Conservation (phyloP, 306 rosid genomes). For the Fagus crenata region DNA sequence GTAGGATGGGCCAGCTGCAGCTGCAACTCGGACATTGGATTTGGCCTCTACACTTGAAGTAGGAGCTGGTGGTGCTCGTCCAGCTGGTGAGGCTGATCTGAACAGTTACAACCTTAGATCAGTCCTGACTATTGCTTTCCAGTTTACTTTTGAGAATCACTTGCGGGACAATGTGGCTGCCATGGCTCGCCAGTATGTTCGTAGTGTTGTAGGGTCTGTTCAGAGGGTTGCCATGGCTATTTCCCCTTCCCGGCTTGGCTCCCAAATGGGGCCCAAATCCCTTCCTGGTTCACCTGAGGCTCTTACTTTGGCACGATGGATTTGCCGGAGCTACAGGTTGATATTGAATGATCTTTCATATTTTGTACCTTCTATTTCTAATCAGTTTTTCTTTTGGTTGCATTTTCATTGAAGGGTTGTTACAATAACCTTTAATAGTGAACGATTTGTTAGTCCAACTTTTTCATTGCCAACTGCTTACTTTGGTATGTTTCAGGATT, state of each 20-base stretch:
- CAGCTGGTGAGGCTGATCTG: slow-evolving; percentile 53
- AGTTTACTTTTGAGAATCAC: slow-evolving; percentile 87
- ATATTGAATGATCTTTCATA: background rate
- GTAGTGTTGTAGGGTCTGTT: slow-evolving; percentile 88
- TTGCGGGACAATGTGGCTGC: slow-evolving; percentile 85
- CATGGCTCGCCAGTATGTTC: slow-evolving; percentile 98
- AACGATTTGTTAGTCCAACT: background rate
- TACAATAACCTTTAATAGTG: background rate
- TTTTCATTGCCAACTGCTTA: background rate
- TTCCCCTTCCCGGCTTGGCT: slow-evolving; percentile 69
- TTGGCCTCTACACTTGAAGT: slow-evolving; percentile 92
- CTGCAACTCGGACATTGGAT: slow-evolving; percentile 69
- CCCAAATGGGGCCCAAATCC: slow-evolving; percentile 66
- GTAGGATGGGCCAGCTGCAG: slow-evolving; percentile 61
- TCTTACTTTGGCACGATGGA: slow-evolving; percentile 83
- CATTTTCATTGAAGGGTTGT: background rate
- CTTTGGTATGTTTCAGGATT: slow-evolving; percentile 42
- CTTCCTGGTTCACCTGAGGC: slow-evolving; percentile 94
- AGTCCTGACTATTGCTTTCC: slow-evolving; percentile 91
- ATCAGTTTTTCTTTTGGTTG: background rate
- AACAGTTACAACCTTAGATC: slow-evolving; percentile 75
- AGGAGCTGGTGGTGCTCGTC: slow-evolving; percentile 60
- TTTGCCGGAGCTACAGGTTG: slow-evolving; percentile 76
- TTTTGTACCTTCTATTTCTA: background rate
- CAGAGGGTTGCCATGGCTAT: slow-evolving; percentile 99